Base-by-base conservation (phyloP, 106 monocot genomes). In the Dioscorea zingiberensis region DNA sequence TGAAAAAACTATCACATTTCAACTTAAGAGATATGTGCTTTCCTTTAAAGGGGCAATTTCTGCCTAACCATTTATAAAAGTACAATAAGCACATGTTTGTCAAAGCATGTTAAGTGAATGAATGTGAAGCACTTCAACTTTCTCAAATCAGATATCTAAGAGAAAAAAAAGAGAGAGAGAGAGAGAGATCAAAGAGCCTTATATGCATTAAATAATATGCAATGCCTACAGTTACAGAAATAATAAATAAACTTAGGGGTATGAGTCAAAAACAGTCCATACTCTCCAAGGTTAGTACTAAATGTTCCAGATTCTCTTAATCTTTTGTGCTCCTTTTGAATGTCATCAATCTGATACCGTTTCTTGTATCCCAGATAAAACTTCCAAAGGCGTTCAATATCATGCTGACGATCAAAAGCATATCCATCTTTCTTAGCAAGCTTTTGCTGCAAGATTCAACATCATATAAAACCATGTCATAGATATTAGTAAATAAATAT, bases 301-400 rank as follows among this genome's bases (percentile, higher is more conserved):
- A 93, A 87, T 24, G 80, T 82, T 72, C 89, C 84, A 25, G 98
- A 89, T 47, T 98, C 90, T 65, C 90, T 71, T 66, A 70, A 62
- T 38, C 65, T 77, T 67, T 84, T 65, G 47, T 89, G 92, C 47
- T 84, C 89, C 65, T 72, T 73, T 71, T 98, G 83, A 55, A 93
- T 82, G 67, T 87, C 86, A 64, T 89, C 92, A 62, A 89, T 80
- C 30, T 73, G 82, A 64, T 86, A 71, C 13, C 80, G 77, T 60
- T 78, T 84, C 76, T 89, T 93, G 59, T 80, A 93, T 18, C 51
- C 54, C n/a, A 74, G 60, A 62, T 93, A 98, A 67, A 89, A 98
- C 13, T 76, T 80, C 93, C 98, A 98, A 21, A 98, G 66, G 66
- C 45, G 56, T 51, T 93, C 79, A 76, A 98, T 82, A 54, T 93